Conservation (phyloP, 805 yeast species). For the Cyberlindnera meyerae region DNA sequence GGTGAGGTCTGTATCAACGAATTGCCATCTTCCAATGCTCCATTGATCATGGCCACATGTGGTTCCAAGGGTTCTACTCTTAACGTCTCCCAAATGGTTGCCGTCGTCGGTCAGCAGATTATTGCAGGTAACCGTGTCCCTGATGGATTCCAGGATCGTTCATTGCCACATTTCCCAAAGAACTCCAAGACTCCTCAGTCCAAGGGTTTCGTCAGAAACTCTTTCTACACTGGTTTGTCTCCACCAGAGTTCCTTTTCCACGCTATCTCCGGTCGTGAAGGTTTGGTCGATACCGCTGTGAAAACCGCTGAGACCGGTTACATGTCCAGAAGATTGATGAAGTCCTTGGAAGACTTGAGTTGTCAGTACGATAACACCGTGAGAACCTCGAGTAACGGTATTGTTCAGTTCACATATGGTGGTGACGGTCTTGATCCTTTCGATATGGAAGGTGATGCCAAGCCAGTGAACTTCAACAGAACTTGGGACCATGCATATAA, state of each 20-base stretch:
- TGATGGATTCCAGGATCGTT: constrained; percentile 99
- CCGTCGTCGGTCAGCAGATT: constrained; percentile 98
- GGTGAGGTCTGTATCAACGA: constrained; percentile 97
- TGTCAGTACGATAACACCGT: constrained; percentile 92
- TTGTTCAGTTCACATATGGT: constrained; percentile 96
- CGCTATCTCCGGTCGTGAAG: constrained; percentile 99
- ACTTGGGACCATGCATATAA: constrained; percentile 92
- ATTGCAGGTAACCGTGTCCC: constrained; percentile 99
- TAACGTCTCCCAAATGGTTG: constrained; percentile 99
- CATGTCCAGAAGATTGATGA: constrained; percentile 97
- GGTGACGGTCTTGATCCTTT: constrained; percentile 98
- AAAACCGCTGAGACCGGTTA: constrained; percentile 99
- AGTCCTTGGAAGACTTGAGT: constrained; percentile 92
- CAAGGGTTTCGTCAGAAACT: constrained; percentile 95
- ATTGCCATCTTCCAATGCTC: constrained; percentile 86
- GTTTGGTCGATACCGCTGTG: constrained; percentile 98
- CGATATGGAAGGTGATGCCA: constrained; percentile 99
- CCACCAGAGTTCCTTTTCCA: constrained; percentile 98
- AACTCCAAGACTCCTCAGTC: constrained; percentile 96
- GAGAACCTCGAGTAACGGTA: constrained; percentile 91
- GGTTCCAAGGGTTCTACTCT: constrained; percentile 98
- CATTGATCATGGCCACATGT: constrained; percentile 97
- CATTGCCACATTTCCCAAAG: constrained; percentile 94
- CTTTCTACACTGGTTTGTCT: constrained; percentile 86
- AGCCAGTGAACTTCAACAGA: constrained; percentile 87